phyloP scores from a whole-genome alignment of 352 stramenopile genomes.

The Phytopythium mirpurense region DNA sequence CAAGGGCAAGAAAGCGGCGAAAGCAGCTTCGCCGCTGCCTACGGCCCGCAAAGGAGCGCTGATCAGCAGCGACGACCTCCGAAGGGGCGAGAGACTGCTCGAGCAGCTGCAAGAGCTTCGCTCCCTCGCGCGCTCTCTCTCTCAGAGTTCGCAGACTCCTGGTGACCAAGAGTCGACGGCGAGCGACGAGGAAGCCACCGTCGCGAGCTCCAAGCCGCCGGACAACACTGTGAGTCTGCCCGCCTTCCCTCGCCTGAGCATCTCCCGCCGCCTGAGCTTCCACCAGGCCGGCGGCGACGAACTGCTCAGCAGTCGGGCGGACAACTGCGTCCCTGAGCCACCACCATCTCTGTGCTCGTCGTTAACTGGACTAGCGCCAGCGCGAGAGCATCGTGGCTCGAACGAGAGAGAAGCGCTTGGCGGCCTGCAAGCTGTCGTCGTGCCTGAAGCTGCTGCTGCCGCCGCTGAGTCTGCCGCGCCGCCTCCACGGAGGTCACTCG shows the following conservation, averaged over 20 bases:
- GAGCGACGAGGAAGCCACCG: neutral
- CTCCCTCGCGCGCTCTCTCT: slow-evolving; percentile 17
- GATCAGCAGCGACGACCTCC: slow-evolving; percentile 15
- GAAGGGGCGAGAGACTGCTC: slow-evolving; percentile 26
- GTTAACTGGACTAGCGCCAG: neutral
- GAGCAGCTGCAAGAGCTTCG: slow-evolving; percentile 27
- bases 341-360: slow-evolving; percentile 3
- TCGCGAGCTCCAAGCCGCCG: neutral
- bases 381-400: neutral
- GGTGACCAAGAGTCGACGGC: neutral
- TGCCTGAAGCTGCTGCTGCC: neutral
- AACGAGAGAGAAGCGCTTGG: neutral
- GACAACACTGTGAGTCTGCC: neutral
- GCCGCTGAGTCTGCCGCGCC: neutral
- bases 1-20: neutral
- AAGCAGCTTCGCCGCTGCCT: neutral
- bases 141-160: slow-evolving; percentile 9
- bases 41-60: neutral
- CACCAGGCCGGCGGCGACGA: slow-evolving; percentile 11
- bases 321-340: slow-evolving; percentile 27
- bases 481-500: neutral
- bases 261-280: slow-evolving; percentile 43
- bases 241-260: slow-evolving; percentile 8
- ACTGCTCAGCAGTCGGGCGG: neutral
- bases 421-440: neutral